Conservation (phyloP, 371 early-diverging fungal genomes). For the Dinochytrium kinnereticum region DNA sequence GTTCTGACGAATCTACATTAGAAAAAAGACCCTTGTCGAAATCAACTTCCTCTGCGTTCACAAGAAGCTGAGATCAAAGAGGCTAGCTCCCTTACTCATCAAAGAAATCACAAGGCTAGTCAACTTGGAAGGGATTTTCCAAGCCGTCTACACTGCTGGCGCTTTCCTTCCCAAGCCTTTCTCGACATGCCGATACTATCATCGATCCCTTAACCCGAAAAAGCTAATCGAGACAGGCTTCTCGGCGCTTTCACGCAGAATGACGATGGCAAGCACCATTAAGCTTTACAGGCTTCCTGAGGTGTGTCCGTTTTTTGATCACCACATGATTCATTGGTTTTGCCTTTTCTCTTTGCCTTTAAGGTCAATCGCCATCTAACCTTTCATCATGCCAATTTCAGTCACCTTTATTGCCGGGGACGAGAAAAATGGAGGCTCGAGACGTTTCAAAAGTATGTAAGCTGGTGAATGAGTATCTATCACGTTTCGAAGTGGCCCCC, state of each 20-base stretch:
- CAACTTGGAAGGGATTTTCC: conserved; percentile 93
- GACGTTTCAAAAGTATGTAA: conserved; percentile 77
- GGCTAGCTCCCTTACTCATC: conserved; percentile 98
- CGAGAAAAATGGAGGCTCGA: conserved; percentile 75
- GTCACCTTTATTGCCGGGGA: conserved; percentile 66
- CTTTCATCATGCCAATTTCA: conserved; percentile 14
- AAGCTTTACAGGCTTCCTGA: conserved; percentile 75
- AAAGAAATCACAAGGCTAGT: conserved; percentile 96
- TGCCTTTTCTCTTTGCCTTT: background rate
- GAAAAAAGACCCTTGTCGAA: conserved; percentile 72
- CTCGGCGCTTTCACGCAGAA: conserved; percentile 73
- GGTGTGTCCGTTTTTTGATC: too few species aligned
- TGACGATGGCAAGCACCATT: conserved; percentile 77
- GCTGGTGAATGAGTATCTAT: conserved; percentile 76
- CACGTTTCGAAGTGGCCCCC: conserved; percentile 73
- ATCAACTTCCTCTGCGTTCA: conserved; percentile 99
- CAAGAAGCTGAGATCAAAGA: conserved; percentile 93
- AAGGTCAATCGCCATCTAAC: too few species aligned
- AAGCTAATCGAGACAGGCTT: conserved; percentile 94
- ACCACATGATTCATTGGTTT: background rate
- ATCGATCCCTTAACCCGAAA: conserved; percentile 90
- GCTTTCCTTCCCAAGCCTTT: conserved; percentile 90
- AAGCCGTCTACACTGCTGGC: conserved; percentile 98
- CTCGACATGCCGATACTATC: conserved; percentile 85
- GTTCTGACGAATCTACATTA: conserved; percentile 7